Percentiles rank a stretch among this genome's conserved stretches.
phyloP scores from a whole-genome alignment of 2,329 filamentous ascomycete species.

The Zasmidium citrigriseum region DNA sequence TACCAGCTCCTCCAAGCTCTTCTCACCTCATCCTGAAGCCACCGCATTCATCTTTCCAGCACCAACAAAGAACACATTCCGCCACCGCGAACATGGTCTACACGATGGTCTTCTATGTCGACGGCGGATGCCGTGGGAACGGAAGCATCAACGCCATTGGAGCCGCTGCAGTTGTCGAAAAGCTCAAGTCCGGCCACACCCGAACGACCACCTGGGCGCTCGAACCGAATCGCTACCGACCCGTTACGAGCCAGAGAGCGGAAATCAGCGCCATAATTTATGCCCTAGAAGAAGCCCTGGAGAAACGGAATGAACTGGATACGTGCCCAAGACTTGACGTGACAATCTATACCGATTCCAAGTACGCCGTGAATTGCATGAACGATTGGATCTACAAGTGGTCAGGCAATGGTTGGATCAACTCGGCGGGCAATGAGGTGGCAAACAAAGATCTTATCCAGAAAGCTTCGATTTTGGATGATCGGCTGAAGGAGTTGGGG shows the following conservation, averaged over 20 bases:
- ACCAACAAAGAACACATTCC: too few species aligned
- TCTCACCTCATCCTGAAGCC: too few species aligned
- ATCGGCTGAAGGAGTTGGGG: constrained; percentile 4
- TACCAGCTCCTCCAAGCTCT: too few species aligned
- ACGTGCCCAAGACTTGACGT: not conserved
- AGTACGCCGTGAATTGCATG: constrained; percentile 15
- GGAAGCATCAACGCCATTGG: constrained; percentile 10
- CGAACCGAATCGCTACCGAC: not conserved
- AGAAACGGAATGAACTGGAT: not conserved
- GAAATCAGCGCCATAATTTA: constrained; percentile 16
- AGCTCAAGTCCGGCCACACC: not conserved
- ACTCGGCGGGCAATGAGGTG: constrained; percentile 5
- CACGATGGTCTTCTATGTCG: constrained; percentile 14
- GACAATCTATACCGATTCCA: constrained; percentile 13
- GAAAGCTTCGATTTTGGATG: constrained; percentile 5
- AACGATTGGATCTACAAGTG: constrained; percentile 12
- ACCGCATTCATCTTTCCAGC: too few species aligned
- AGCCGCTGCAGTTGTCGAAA: constrained; percentile 10
- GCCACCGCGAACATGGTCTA: constrained; percentile 8
- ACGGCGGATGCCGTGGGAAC: constrained; percentile 18
- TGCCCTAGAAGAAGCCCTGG: constrained; percentile 3
- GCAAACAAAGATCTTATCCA: constrained; percentile 12
- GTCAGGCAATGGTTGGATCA: constrained; percentile 11
- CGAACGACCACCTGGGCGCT: not conserved
- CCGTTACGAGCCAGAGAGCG: constrained; percentile 14